Evolutionary conservation across 2,329 filamentous ascomycete genomes (phyloP), one percentile per base, ranked within the genome.

Genomic region (Fusarium coffeatum): DNA sequence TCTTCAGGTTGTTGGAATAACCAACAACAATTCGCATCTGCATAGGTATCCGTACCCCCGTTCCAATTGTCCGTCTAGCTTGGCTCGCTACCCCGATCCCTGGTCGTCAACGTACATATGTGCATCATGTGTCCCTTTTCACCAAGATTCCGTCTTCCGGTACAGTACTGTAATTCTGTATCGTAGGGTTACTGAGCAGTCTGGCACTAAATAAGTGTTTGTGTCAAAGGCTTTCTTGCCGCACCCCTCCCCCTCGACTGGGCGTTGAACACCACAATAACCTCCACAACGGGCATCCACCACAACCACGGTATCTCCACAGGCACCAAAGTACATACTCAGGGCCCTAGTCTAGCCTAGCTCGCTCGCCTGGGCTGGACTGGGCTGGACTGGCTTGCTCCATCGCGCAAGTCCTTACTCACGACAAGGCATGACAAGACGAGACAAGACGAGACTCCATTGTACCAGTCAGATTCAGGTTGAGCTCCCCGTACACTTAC

Each of bases 161-260:
- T 51, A 41, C 46, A 40, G 22, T 65, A 54, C 62, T 37, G 34
- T 37, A 37, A 37, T 37, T 28, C 23, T 41, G 49, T 25, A 27
- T 51, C 58, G 71, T 71, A 74, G 65, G 67, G 71, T 73, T 73
- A 65, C 68, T 58, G 69, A 68, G 65, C 59, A 68, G 64, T 62
- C 69, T 65, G 63, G 61, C 67, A 74, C 71, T 74, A 74, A 71
- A 49, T 25, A 62, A 61, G 45, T 55, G 55, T 61, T 68, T 71
- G 65, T 62, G 53, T 59, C 60, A 62, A 56, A 49, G 49, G 46
- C 49, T 62, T 72, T 50, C 63, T 68, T 46, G 23, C 46, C 20
- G 42, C 73, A 75, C 72, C 61, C 72, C 72, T 59, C 71, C 42
- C 41, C 64, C 64, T 60, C 49, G 49, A 43, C 62, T 30, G 30